Base-by-base conservation (phyloP, 441 rosid genomes). In the Biscutella auriculata region DNA sequence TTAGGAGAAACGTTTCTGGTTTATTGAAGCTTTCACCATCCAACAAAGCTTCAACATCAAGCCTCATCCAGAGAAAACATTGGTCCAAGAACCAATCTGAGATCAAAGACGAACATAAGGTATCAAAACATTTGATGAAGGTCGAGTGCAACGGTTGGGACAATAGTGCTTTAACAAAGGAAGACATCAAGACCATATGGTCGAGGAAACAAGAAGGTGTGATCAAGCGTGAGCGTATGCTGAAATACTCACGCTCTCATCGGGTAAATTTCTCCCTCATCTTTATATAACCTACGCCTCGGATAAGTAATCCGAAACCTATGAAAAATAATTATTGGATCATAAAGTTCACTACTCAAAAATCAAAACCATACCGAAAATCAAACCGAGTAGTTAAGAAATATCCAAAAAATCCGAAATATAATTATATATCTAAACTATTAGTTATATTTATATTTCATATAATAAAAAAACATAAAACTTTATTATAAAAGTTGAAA, bases 231-330 rank as follows among this genome's bases (percentile, higher is more conserved):
- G 89, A 84, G 12, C 69, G 94, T 29, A 86, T 88, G 88, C 70
- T 80, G 73, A 83, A 72, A 62, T 92, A 86, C 76, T 88, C 96
- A 0, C 86, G 78, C 37, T 86, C 96, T 4, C 79, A 86, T 46
- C 72, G 82, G 78, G 98, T 92, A 82, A 62, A 11, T 5, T 8
- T 50, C 55, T 25, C 62, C 11, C 48, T 61, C 35, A 0, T 47
- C 62, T 52, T 53, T 55, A 28, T 40, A 42, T 16, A 40, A 32
- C 25, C 23, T n/a, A n/a, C n/a, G n/a, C n/a, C n/a, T n/a, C n/a
- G n/a, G n/a, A n/a, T n/a, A n/a, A n/a, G n/a, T n/a, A n/a, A n/a
- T n/a, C n/a, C n/a, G n/a, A n/a, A n/a, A n/a, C n/a, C n/a, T n/a
- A n/a, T n/a, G n/a, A n/a, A n/a, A n/a, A n/a, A n/a, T n/a, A n/a